Percentiles rank a stretch among this genome's conserved stretches.
phyloP scores from a whole-genome alignment of 2,329 filamentous ascomycete genomes.

The Cryphonectria parasitica region DNA sequence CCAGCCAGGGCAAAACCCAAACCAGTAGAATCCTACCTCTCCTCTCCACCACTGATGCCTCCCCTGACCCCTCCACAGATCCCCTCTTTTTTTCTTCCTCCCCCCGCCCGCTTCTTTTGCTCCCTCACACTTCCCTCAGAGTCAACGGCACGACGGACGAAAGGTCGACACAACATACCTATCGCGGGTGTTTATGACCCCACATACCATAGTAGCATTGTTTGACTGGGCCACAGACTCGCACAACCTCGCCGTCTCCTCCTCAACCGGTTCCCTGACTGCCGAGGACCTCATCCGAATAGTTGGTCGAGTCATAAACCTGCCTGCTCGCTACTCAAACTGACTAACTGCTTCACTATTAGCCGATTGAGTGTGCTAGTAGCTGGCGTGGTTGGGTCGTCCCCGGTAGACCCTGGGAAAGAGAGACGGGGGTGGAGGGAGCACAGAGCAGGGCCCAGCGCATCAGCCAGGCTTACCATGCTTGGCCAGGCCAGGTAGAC shows the following conservation, averaged over 20 bases:
- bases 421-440: neutral
- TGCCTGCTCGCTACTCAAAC: neutral
- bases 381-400: neutral
- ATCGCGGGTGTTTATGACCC: slow-evolving; percentile 1
- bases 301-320: neutral
- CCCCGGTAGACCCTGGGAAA: neutral
- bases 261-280: neutral
- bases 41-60: neutral
- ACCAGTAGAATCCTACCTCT: slow-evolving; percentile 1
- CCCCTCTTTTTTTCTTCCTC: no score
- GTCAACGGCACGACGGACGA: neutral
- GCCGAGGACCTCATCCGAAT: neutral
- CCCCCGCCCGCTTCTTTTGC: neutral
- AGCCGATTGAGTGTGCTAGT: neutral
- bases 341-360: slow-evolving; percentile 6
- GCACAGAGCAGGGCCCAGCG: neutral
- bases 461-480: no score
- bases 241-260: neutral
- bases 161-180: neutral
- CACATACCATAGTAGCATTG: neutral
- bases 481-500: neutral
- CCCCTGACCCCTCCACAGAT: no score
- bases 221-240: neutral
- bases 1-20: neutral
- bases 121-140: neutral